Base-by-base conservation (phyloP, 2,329 filamentous ascomycete genomes). In the Cladosporium phlei region DNA sequence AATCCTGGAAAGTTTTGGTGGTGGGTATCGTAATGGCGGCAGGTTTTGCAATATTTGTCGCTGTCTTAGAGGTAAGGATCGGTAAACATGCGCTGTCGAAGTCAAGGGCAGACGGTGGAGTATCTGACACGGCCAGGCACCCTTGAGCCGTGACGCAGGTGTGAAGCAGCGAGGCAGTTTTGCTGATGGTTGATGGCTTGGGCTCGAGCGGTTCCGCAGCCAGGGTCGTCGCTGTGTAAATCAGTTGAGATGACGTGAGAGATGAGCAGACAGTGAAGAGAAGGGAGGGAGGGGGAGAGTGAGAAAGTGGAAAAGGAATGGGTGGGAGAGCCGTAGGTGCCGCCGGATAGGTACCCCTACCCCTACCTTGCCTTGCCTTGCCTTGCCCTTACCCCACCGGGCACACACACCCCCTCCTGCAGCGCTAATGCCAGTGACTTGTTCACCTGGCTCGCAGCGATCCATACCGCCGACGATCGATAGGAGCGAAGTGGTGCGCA, bases 71-170 rank as follows among this genome's bases (percentile, higher is more conserved):
- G 42, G 30, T 10, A 45, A n/a, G 28, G 14, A 24, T 14, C 42
- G 32, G 16, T n/a, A 8, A 3, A 45, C 6, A 11, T 32, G 30
- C 24, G 28, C 17, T 9, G 42, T 45, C 1, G 42, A 28, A 5
- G 42, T 45, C 32, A 37, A 45, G 16, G 42, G 42, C 17, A 45
- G 24, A 28, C 42, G 42, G 19, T 45, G 24, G 11, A 37, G 42
- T 22, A n/a, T 22, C 37, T 28, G 32, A 37, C 32, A 45, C 11
- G 32, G 32, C 32, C 32, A 45, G 24, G 42, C 42, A 19, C 42
- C 42, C 33, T 37, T 37, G 17, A 28, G 42, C 24, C 42, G 42
- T 20, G 24, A 30, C 19, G 17, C 42, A 10, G 37, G 30, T 16
- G 24, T n/a, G 32, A 30, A 27, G 19, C 2, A 35, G 32, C 42